phyloP scores from a whole-genome alignment of 2,329 filamentous ascomycete species.

The Metarhizium brunneum region DNA sequence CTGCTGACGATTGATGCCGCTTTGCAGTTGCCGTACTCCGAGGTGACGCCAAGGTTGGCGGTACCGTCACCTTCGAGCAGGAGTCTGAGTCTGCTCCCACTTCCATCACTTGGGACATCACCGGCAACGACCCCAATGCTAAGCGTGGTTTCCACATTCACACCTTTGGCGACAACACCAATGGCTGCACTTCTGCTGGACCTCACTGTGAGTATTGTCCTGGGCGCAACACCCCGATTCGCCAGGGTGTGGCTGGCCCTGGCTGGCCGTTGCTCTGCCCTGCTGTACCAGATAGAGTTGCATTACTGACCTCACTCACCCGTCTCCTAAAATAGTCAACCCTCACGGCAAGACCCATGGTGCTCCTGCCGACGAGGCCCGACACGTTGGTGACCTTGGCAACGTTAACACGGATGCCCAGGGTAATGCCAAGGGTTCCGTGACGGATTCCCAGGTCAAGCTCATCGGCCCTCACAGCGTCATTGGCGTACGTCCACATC shows the following conservation, averaged over 20 bases:
- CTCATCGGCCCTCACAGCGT: conserved; percentile 93
- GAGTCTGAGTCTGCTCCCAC: conserved; percentile 71
- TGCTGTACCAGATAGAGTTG: no score
- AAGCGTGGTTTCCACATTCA: conserved; percentile 98
- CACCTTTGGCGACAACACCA: conserved; percentile 99
- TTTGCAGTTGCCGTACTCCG: conserved; percentile 83
- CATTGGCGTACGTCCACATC: conserved; percentile 63
- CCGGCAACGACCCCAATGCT: conserved; percentile 86
- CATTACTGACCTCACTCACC: not conserved
- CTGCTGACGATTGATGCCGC: conserved; percentile 2
- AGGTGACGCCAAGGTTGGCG: conserved; percentile 92
- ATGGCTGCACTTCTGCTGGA: conserved; percentile 96
- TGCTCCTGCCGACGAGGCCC: conserved; percentile 68
- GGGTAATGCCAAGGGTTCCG: conserved; percentile 77
- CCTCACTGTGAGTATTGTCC: conserved; percentile 71
- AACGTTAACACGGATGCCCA: conserved; percentile 94
- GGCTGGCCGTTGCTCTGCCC: no score
- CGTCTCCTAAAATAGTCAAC: conserved; percentile 59
- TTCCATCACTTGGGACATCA: conserved; percentile 85
- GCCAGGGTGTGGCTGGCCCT: no score
- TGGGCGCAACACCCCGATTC: no score
- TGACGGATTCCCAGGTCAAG: conserved; percentile 79
- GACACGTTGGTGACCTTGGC: conserved; percentile 95
- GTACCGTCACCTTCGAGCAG: conserved; percentile 94
- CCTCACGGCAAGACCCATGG: conserved; percentile 88